Evolutionary conservation across 495 filamentous ascomycete genomes (phyloP), one percentile per base, ranked within the genome.

Genomic region (Penicillium coprophilum): DNA sequence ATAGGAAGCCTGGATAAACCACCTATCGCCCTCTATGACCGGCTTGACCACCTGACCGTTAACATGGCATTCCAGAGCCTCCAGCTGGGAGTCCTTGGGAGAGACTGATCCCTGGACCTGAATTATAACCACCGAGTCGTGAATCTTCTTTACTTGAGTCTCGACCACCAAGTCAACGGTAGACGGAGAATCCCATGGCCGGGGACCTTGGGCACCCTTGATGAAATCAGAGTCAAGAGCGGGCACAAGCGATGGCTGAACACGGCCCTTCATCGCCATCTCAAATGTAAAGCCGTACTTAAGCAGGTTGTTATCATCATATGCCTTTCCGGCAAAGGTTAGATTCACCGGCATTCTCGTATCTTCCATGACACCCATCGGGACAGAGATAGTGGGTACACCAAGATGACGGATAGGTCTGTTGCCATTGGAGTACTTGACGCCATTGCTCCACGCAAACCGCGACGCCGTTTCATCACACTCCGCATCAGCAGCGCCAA

Each of bases 321-420:
- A 74, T 15, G 61, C 71, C 32, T 71, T 74, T 2, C 62, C 64
- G 27, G 69, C 71, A 49, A 74, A 71, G 1, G 71, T 74, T 17
- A 74, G 58, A 50, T 69, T 72, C 4, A 71, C 67, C 20, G 71
- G 69, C 63, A 74, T 72, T 21, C 56, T 50, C 10, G 60, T 72
- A 55, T 72, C 69, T 30, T 69, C 66, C 69, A 72, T 71, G 17
- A 74, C 7, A 15, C 70, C 72, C 71, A 74, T 71, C 1, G 71
- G 72, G 12, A 74, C 63, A 6, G 71, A 72, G 31, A 74, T 57
- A 8, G 69, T 72, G 4, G 71, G 71, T 12, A 74, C 56, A 28
- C 71, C 71, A 0, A 74, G 63, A 51, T 74, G 71, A 19, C 69
- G 67, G 23, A 74, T 69, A 6, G 65, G 64, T 4, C 68, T 50